These are phyloP conservation scores for Orbilia quercus DNA, from an alignment of 2,329 filamentous ascomycete species.

Conservation along the genomic window DNA sequence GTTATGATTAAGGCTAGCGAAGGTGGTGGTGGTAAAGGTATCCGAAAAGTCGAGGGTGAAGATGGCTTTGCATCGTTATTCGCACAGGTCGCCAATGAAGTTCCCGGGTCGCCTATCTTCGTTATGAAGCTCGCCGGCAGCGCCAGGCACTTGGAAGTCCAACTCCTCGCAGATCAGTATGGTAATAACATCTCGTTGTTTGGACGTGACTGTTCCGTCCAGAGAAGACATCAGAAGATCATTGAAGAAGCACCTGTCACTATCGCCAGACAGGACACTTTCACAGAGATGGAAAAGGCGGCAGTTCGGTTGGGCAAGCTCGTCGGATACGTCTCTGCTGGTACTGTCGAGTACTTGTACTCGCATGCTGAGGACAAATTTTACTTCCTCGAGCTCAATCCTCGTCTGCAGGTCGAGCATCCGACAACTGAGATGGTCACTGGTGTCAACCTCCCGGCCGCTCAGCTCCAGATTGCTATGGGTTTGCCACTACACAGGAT, in stretches of 20 bases:
- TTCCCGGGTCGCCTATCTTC: conserved; percentile 98
- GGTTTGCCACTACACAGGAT: conserved; percentile 95
- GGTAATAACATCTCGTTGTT: conserved; percentile 99
- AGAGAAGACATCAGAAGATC: conserved; percentile 98
- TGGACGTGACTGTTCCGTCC: conserved; percentile 97
- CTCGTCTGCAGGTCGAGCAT: conserved; percentile 98
- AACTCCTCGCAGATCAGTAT: conserved; percentile 97
- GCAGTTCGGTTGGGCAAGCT: conserved; percentile 92
- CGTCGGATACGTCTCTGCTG: conserved; percentile 97
- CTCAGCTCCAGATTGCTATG: conserved; percentile 99
- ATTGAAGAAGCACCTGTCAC: conserved; percentile 99
- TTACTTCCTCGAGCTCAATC: conserved; percentile 98
- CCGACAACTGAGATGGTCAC: conserved; percentile 99
- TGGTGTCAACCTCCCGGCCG: conserved; percentile 94
- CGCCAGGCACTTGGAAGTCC: conserved; percentile 95
- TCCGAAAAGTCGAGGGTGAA: conserved; percentile 89
- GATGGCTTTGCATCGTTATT: conserved; percentile 87
- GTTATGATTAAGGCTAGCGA: conserved; percentile 99
- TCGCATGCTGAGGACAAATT: conserved; percentile 98
- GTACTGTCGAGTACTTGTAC: conserved; percentile 99
- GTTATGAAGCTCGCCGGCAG: conserved; percentile 99
- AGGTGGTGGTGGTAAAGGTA: conserved; percentile 98
- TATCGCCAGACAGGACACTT: conserved; percentile 87
- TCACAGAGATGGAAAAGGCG: conserved; percentile 95
- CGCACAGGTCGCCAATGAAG: conserved; percentile 95